phyloP scores from a whole-genome alignment of 805 yeast species.

The Saturnispora galanensis region DNA sequence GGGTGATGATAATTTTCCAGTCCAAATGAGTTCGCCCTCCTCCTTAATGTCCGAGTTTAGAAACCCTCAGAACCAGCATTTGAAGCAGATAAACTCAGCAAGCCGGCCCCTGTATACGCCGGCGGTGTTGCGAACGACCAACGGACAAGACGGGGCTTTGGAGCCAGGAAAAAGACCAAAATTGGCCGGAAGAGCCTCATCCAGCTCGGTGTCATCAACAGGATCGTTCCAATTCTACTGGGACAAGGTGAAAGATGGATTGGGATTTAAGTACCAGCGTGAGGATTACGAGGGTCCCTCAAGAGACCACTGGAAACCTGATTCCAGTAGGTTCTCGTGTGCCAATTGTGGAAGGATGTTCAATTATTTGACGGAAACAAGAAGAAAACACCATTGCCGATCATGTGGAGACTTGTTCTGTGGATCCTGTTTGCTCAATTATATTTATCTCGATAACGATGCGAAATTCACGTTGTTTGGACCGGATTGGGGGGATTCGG shows the following conservation, averaged over 20 bases:
- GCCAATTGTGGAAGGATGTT: conserved; percentile 58
- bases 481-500: conserved; percentile 13
- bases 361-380: conserved; percentile 63
- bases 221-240: conserved; percentile 3
- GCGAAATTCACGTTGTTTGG: conserved; percentile 30
- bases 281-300: conserved; percentile 34
- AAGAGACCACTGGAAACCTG: conserved; percentile 65
- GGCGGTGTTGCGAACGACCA: conserved; percentile 58
- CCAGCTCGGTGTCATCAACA: conserved; percentile 3
- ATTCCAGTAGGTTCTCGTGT: conserved; percentile 55
- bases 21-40: neutral
- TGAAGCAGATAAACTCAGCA: conserved; percentile 71
- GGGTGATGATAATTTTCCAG: conserved; percentile 1
- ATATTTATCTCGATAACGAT: conserved; percentile 26
- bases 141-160: conserved; percentile 4
- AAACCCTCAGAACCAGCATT: conserved; percentile 26
- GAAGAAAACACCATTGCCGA: conserved; percentile 33
- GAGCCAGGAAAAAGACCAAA: conserved; percentile 11
- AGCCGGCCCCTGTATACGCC: conserved; percentile 85
- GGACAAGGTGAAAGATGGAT: neutral
- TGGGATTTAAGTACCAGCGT: neutral
- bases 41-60: conserved; percentile 14
- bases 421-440: conserved; percentile 28
- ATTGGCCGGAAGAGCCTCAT: neutral
- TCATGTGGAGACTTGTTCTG: conserved; percentile 34